Evolutionary conservation across 2,329 filamentous ascomycete species (phyloP).

Genomic region (Shiraia sp.): DNA sequence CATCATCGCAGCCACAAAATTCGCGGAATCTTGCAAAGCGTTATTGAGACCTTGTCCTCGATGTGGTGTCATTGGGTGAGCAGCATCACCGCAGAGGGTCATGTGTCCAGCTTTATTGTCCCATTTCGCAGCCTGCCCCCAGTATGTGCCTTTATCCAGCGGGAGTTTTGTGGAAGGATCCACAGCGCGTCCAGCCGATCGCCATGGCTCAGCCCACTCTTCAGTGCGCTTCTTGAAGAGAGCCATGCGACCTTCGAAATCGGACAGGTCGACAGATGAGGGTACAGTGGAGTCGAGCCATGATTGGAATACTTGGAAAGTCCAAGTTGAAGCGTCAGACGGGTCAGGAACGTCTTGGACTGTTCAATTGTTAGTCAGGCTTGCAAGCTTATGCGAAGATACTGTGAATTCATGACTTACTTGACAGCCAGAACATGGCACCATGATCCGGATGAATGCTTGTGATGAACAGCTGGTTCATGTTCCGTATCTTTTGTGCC

Average conservation of each 20-base stretch:
- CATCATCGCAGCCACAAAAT: slow-evolving; percentile 22
- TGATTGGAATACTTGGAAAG: slow-evolving; percentile 33
- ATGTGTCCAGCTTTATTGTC: slow-evolving; percentile 36
- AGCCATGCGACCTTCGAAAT: slow-evolving; percentile 18
- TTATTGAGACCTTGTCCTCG: slow-evolving; percentile 44
- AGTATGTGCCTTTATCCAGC: slow-evolving; percentile 35
- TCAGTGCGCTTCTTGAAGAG: slow-evolving; percentile 25
- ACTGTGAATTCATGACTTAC: slow-evolving; percentile 17
- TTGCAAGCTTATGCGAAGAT: neutral
- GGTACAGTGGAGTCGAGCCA: slow-evolving; percentile 23
- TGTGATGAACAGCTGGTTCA: slow-evolving; percentile 24
- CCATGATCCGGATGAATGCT: slow-evolving; percentile 28
- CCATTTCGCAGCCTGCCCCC: slow-evolving; percentile 35
- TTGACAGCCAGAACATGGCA: slow-evolving; percentile 28
- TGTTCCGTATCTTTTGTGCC: slow-evolving; percentile 12
- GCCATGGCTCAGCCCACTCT: slow-evolving; percentile 36
- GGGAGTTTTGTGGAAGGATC: slow-evolving; percentile 25
- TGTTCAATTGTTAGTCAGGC: slow-evolving; percentile 8
- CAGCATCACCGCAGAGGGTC: slow-evolving; percentile 43
- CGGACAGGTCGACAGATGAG: slow-evolving; percentile 14
- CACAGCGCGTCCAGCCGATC: slow-evolving; percentile 27
- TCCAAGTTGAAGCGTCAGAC: slow-evolving; percentile 34
- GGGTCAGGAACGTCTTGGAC: slow-evolving; percentile 38
- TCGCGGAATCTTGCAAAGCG: slow-evolving; percentile 35
- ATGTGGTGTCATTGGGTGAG: slow-evolving; percentile 46